Base-by-base conservation (phyloP, 176 grass and related monocot genomes). In the Poa pratensis region DNA sequence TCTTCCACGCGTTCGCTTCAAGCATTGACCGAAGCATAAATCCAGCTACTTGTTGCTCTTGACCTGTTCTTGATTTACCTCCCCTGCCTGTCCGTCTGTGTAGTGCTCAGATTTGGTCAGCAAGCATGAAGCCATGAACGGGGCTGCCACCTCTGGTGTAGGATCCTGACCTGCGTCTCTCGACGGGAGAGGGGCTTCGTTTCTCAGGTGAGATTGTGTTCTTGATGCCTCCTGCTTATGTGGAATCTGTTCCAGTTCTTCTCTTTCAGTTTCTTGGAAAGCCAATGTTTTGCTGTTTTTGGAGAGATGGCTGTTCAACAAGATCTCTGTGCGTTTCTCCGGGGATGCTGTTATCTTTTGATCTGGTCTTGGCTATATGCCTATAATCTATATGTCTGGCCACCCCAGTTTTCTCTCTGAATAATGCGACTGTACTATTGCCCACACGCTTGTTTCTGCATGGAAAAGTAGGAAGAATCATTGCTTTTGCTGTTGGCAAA, bases 1-100 rank as follows among this genome's bases (percentile, higher is more conserved):
- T 90, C 27, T 45, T 48, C 57, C 54, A 87, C 89, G 75, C 85
- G 49, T 69, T 84, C 69, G 85, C 85, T 87, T 87, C 60, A 80
- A 84, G 80, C 85, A 87, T 87, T 80, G 85, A 87, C 89, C 76
- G 28, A 9, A 28, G 48, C 62, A 73, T 16, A 45, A 67, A 83
- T 84, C 80, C 49, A 90, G 75, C 75, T 34, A 65, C 71, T 5
- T 30, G 23, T 5, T 30, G 23, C 16, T 74, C 71, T 5, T 51
- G 71, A 12, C 80, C 69, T 68, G 75, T 84, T 87, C 80, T 67
- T 76, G 66, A 83, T 32, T 58, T 73, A 45, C 74, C 45, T 73
- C 69, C 37, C 52, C 43, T 42, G 69, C 73, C 64, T 83, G 15
- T 35, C 65, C 17, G 15, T 68, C 55, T n/a, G 6, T 57, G 46